These are phyloP conservation scores for Solanum dulcamara DNA, from an alignment of 257 asterid species.

Conservation along the genomic window DNA sequence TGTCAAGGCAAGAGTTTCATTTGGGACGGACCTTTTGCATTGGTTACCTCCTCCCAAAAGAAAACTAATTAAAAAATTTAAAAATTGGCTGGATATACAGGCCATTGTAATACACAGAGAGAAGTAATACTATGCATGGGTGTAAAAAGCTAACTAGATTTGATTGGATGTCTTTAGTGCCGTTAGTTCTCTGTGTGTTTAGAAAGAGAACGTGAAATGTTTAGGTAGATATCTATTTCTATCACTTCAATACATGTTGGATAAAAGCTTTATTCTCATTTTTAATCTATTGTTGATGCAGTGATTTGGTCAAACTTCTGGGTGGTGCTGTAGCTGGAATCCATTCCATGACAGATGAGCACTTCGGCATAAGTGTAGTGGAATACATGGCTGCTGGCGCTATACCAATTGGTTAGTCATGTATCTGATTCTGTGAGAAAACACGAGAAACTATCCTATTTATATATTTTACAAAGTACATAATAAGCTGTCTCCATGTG, in stretches of 20 bases:
- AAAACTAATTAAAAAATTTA: neutral
- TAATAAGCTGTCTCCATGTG: neutral
- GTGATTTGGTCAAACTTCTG: conserved; percentile 74
- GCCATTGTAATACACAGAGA: neutral
- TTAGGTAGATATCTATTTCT: neutral
- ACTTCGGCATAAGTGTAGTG: conserved; percentile 91
- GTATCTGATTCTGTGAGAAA: neutral
- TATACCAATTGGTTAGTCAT: conserved; percentile 70
- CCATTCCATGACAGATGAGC: conserved; percentile 95
- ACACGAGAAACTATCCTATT: neutral
- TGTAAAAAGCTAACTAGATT: neutral
- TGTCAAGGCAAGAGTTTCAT: neutral
- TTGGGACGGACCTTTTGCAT: neutral
- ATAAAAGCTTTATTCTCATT: neutral
- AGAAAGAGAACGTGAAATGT: neutral
- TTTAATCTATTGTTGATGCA: conserved; percentile 12
- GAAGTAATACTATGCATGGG: neutral
- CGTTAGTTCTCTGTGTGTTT: neutral
- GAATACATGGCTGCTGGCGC: conserved; percentile 97
- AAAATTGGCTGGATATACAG: neutral
- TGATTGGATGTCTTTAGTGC: neutral
- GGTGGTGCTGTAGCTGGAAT: conserved; percentile 79
- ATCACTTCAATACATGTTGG: neutral
- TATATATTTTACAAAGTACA: neutral
- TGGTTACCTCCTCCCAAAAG: neutral